A percentile compares a stretch with the other conserved stretches of the same genome.
Conservation (phyloP, 2,329 filamentous ascomycete species). For the Hypoxylon sp. region DNA sequence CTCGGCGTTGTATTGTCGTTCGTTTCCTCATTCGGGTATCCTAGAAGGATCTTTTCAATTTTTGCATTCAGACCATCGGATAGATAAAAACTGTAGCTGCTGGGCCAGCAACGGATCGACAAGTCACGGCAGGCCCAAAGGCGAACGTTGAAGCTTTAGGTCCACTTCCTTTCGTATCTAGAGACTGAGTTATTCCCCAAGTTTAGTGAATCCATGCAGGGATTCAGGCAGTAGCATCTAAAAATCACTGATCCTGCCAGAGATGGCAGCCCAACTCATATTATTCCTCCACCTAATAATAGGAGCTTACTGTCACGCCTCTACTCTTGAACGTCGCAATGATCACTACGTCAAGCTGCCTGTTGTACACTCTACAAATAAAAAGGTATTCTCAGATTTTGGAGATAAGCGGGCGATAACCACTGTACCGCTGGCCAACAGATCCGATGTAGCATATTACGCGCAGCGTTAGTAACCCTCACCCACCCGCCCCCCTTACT, state of each 20-base stretch:
- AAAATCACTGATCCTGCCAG: constrained; percentile 24
- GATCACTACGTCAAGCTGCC: constrained; percentile 60
- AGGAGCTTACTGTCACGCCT: constrained; percentile 44
- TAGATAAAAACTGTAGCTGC: constrained; percentile 20
- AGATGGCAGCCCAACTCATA: constrained; percentile 40
- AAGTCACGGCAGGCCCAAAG: constrained; percentile 2
- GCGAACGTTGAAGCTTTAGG: constrained; percentile 4
- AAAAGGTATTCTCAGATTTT: constrained; percentile 58
- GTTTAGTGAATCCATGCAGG: constrained; percentile 32
- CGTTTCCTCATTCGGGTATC: constrained; percentile 35
- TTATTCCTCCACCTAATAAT: constrained; percentile 45
- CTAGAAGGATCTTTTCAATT: constrained; percentile 31
- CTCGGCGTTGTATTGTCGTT: constrained; percentile 21
- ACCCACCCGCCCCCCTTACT: constrained; percentile 4
- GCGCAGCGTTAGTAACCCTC: constrained; percentile 59
- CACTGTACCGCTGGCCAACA: constrained; percentile 64
- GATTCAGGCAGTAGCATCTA: constrained; percentile 24
- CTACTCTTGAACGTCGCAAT: constrained; percentile 52
- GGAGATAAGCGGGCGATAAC: constrained; percentile 58
- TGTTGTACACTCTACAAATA: constrained; percentile 62
- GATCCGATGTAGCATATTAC: constrained; percentile 69
- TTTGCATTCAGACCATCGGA: background rate
- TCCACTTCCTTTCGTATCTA: constrained; percentile 13
- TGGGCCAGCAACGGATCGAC: constrained; percentile 29
- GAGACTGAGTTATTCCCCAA: constrained; percentile 11